Percentiles rank a stretch among this genome's conserved stretches.
phyloP scores from a whole-genome alignment of 2,329 filamentous ascomycete species.

The Paraphaeosphaeria sporulosa region DNA sequence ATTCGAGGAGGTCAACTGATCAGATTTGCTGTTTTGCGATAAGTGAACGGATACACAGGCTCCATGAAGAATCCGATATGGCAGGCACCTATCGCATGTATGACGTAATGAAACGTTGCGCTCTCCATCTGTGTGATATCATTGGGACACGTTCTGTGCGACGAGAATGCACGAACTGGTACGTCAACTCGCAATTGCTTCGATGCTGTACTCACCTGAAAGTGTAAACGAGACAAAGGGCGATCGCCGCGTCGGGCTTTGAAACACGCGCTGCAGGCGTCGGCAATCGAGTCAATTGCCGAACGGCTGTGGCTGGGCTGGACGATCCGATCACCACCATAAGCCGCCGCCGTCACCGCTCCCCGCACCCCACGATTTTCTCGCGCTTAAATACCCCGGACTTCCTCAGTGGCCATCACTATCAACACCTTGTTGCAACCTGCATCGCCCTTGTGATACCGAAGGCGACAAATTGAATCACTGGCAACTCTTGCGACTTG shows the following conservation, averaged over 20 bases:
- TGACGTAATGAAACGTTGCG: not conserved
- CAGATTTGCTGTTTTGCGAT: not conserved
- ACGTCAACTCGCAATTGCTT: too few species aligned
- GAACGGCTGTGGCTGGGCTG: not conserved
- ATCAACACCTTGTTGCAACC: not conserved
- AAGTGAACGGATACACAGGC: too few species aligned
- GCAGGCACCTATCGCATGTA: not conserved
- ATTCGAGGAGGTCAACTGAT: not conserved
- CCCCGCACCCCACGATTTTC: conserved; percentile 6
- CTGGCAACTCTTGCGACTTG: not conserved
- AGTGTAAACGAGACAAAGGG: not conserved
- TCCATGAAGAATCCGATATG: too few species aligned
- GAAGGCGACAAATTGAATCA: not conserved
- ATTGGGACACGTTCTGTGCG: too few species aligned
- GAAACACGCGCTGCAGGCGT: not conserved
- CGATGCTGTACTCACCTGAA: too few species aligned
- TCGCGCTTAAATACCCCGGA: conserved; percentile 7
- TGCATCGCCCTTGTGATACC: not conserved
- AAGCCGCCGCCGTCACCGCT: not conserved
- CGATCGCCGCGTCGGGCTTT: not conserved
- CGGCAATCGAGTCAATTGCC: not conserved
- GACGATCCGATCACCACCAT: not conserved
- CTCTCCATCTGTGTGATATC: conserved; percentile 18
- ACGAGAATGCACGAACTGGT: too few species aligned
- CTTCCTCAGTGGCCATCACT: not conserved